Evolutionary conservation across 2,329 filamentous ascomycete genomes (phyloP).

Genomic region (Leptosphaerulina australis): DNA sequence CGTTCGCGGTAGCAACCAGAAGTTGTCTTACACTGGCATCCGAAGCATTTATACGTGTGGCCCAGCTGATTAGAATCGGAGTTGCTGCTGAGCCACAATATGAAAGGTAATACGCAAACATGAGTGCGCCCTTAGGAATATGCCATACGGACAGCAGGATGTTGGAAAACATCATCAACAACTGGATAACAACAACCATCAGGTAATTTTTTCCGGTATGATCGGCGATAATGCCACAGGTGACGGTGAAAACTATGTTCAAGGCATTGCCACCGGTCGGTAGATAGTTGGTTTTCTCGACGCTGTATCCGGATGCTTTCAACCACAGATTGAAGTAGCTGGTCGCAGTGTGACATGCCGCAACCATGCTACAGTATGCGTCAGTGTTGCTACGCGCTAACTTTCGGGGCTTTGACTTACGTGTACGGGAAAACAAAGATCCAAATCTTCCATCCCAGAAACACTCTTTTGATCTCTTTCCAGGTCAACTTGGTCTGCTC

Average conservation of each 20-base stretch:
- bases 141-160: background rate
- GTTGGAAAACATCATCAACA: background rate
- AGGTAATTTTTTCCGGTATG: background rate
- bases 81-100: background rate
- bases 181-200: background rate
- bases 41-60: conserved; percentile 23
- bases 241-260: background rate
- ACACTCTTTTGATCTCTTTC: background rate
- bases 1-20: conserved; percentile 8
- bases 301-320: background rate
- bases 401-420: background rate
- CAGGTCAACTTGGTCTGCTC: conserved; percentile 1
- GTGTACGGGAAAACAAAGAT: background rate
- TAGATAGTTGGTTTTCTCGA: background rate
- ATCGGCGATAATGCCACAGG: background rate
- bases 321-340: conserved; percentile 1
- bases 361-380: background rate
- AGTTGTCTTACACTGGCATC: conserved; percentile 4
- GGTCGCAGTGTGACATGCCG: background rate
- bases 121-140: background rate
- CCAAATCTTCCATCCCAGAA: background rate
- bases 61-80: background rate
- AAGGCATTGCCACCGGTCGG: conserved; percentile 1
- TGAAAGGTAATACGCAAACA: conserved; percentile 1
- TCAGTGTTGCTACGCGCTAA: background rate